These are phyloP conservation scores for Salix viminalis DNA, from an alignment of 345 rosid genomes.

Conservation along the genomic window DNA sequence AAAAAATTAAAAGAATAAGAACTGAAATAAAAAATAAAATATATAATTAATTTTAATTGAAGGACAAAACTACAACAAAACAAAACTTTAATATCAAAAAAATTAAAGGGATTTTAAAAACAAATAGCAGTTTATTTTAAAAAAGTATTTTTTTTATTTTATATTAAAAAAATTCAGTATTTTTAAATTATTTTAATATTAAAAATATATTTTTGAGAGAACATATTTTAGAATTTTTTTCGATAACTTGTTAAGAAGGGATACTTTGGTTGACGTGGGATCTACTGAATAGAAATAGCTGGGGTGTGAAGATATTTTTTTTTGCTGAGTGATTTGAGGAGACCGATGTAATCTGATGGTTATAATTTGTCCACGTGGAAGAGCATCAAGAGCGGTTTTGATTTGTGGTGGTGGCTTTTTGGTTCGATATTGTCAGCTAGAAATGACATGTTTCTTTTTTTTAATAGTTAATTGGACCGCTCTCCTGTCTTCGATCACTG, in stretches of 20 bases:
- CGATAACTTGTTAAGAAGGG: neutral
- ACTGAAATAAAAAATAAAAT: too few relatives aligned
- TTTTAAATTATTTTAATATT: too few relatives aligned
- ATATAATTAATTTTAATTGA: too few relatives aligned
- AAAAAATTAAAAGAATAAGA: too few relatives aligned
- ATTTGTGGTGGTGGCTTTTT: neutral
- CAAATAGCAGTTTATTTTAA: too few relatives aligned
- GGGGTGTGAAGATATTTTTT: slow-evolving; percentile 6
- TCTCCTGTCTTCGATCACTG: neutral
- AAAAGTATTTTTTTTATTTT: too few relatives aligned
- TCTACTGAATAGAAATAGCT: neutral
- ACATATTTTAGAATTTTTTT: too few relatives aligned
- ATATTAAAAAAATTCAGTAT: too few relatives aligned
- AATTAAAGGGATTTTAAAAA: too few relatives aligned
- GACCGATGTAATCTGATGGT: slow-evolving; percentile 1
- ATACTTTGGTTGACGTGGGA: too few relatives aligned
- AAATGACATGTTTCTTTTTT: neutral
- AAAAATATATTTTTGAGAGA: too few relatives aligned
- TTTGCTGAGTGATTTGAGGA: neutral
- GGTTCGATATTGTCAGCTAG: neutral
- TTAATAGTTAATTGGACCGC: neutral
- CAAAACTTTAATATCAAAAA: too few relatives aligned
- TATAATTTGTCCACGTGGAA: slow-evolving; percentile 1
- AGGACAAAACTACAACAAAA: rapidly evolving
- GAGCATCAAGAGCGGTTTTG: neutral